Conservation (phyloP, 257 asterid species). For the Solanum corneliomulleri region DNA sequence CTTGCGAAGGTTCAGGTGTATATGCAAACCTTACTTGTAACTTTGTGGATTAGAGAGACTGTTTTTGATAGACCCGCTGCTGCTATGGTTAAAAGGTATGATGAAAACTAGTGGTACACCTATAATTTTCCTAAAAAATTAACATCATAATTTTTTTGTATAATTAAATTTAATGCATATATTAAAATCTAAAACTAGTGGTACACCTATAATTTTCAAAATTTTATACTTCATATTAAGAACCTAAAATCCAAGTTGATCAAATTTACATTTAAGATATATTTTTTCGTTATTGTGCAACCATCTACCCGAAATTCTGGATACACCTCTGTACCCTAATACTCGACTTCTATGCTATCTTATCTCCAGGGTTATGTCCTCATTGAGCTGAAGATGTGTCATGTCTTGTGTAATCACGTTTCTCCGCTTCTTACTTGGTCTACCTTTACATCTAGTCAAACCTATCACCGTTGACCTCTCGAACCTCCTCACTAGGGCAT, state of each 20-base stretch:
- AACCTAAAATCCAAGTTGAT: no score
- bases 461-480: background rate
- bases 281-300: no score
- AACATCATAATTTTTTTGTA: no score
- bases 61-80: background rate
- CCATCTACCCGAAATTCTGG: no score
- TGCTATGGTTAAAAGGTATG: background rate
- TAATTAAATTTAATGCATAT: no score
- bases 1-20: background rate
- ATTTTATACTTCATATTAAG: no score
- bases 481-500: rapidly evolving
- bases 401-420: background rate
- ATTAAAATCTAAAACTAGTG: no score
- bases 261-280: no score
- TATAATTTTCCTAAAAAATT: no score
- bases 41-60: background rate
- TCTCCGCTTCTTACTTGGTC: background rate
- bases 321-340: background rate
- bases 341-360: background rate
- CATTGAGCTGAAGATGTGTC: background rate
- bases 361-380: background rate
- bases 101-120: background rate
- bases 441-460: background rate
- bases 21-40: background rate
- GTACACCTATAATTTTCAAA: no score